A percentile compares a stretch with the other conserved stretches of the same genome.
These are phyloP conservation scores for Emergomyces orientalis DNA, from an alignment of 2,329 filamentous ascomycete genomes.

Conservation along the genomic window DNA sequence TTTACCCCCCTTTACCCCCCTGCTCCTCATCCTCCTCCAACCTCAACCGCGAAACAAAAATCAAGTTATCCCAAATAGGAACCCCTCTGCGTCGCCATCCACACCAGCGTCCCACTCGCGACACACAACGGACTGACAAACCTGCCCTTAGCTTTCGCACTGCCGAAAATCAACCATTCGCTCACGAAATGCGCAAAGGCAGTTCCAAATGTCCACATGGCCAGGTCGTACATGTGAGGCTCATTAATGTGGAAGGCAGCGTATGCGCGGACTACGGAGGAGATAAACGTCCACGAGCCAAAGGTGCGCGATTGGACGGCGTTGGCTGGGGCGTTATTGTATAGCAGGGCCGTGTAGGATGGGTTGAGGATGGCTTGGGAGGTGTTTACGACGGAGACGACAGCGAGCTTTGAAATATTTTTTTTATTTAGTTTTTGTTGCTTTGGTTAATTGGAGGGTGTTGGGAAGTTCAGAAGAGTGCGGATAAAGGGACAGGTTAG, in stretches of 20 bases:
- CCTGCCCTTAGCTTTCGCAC: constrained; percentile 54
- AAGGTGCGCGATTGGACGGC: constrained; percentile 70
- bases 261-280: constrained; percentile 67
- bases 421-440: not conserved
- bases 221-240: constrained; percentile 65
- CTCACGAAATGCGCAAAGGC: constrained; percentile 68
- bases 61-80: constrained; percentile 23
- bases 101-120: constrained; percentile 45
- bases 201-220: constrained; percentile 70
- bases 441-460: constrained; percentile 10
- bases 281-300: constrained; percentile 78
- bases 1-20: too few species aligned
- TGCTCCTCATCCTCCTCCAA: too few species aligned
- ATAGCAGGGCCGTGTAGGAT: constrained; percentile 76
- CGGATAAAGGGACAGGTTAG: not conserved
- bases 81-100: constrained; percentile 53
- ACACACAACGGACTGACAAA: constrained; percentile 52
- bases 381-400: constrained; percentile 75
- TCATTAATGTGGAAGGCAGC: constrained; percentile 73
- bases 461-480: not conserved
- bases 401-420: constrained; percentile 53
- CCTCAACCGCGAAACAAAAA: not conserved
- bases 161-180: constrained; percentile 74
- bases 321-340: constrained; percentile 52
- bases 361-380: constrained; percentile 74